Evolutionary conservation across 331 rosid species (phyloP).

Genomic region (Malus hybrid): DNA sequence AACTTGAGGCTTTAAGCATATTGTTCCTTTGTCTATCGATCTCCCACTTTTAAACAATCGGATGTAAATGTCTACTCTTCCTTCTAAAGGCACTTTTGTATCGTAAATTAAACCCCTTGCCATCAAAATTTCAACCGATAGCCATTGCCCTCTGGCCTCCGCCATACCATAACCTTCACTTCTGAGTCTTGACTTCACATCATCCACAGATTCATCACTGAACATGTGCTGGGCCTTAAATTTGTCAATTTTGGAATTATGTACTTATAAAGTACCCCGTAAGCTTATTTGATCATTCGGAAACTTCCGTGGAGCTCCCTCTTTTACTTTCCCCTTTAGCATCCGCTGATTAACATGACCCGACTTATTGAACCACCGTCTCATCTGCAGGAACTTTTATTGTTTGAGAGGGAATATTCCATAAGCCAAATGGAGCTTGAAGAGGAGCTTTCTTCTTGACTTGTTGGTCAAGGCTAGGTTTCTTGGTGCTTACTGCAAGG

Average conservation of each 20-base stretch:
- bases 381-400: conserved; percentile 65
- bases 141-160: neutral
- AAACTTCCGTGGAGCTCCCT: neutral
- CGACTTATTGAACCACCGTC: conserved; percentile 8
- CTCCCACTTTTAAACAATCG: neutral
- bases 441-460: conserved; percentile 39
- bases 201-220: neutral
- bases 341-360: neutral
- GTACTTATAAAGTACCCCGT: neutral
- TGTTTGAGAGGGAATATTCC: conserved; percentile 84
- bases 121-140: neutral
- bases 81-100: neutral
- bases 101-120: neutral
- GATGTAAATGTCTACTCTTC: neutral
- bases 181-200: neutral
- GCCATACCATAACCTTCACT: neutral
- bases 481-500: neutral
- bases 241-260: neutral
- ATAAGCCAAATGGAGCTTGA: conserved; percentile 66
- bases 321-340: neutral
- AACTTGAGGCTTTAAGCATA: conserved; percentile 2
- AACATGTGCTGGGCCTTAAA: neutral
- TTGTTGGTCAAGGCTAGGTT: conserved; percentile 2
- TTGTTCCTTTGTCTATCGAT: neutral
- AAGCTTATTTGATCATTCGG: conserved; percentile 4